These are phyloP conservation scores for Geotrichum citri-aurantii DNA, from an alignment of 1,139 yeast species.

Conservation along the genomic window DNA sequence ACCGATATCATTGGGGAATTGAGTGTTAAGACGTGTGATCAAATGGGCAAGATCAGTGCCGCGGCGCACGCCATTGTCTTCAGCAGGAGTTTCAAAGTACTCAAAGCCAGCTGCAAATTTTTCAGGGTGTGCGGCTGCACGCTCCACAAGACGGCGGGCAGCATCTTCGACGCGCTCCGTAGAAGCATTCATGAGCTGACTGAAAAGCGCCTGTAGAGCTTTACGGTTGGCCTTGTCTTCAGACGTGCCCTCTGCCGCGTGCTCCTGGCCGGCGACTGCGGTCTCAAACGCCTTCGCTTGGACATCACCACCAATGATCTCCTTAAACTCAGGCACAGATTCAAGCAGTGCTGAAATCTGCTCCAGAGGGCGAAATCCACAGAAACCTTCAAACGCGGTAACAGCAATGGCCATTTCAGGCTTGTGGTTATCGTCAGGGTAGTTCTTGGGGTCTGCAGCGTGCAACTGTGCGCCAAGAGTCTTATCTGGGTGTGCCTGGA, in stretches of 20 bases:
- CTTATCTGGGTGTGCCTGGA: conserved; percentile 98
- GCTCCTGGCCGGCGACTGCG: conserved; percentile 40
- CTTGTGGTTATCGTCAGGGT: conserved; percentile 97
- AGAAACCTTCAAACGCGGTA: conserved; percentile 92
- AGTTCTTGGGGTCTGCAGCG: conserved; percentile 78
- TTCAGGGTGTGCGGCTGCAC: conserved; percentile 44
- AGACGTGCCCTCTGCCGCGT: conserved; percentile 44
- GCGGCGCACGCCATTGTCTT: conserved; percentile 21
- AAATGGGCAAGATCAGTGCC: conserved; percentile 59
- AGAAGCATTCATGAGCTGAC: conserved; percentile 73
- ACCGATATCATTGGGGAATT: conserved; percentile 92
- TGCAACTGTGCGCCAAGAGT: conserved; percentile 70
- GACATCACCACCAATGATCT: conserved; percentile 58
- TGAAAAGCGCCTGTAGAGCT: conserved; percentile 68
- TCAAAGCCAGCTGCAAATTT: conserved; percentile 34
- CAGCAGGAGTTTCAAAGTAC: conserved; percentile 27
- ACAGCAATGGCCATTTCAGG: conserved; percentile 99
- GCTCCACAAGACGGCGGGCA: conserved; percentile 56
- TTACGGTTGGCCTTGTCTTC: conserved; percentile 44
- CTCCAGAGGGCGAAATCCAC: conserved; percentile 90
- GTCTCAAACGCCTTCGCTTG: conserved; percentile 47
- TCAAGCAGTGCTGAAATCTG: conserved; percentile 64
- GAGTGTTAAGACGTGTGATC: conserved; percentile 68
- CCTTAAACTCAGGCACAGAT: conserved; percentile 68
- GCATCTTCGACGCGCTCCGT: conserved; percentile 49